Evolutionary conservation across 2,329 filamentous ascomycete species (phyloP).

Genomic region (Aaosphaeria pasadenensis): DNA sequence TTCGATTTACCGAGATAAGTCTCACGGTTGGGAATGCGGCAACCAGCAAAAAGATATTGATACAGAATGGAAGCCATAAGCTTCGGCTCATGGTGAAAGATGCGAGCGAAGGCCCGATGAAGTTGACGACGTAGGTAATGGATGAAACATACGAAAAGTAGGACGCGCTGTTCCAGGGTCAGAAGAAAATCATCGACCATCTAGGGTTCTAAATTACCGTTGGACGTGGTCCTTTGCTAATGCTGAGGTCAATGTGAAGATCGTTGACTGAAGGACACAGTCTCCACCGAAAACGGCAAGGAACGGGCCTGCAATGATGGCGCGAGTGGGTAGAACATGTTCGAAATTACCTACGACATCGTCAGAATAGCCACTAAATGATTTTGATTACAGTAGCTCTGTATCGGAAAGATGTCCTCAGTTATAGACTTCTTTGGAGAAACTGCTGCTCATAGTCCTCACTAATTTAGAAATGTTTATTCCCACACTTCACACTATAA

Average conservation of each 20-base stretch:
- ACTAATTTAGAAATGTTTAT: too few species aligned
- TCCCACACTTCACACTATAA: too few species aligned
- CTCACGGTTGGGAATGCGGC: conserved; percentile 24
- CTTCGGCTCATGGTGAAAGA: conserved; percentile 32
- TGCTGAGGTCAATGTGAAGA: conserved; percentile 32
- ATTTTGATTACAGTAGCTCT: too few species aligned
- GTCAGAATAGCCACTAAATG: not conserved
- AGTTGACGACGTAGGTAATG: conserved; percentile 31
- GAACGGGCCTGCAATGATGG: conserved; percentile 29
- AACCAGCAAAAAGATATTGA: conserved; percentile 26
- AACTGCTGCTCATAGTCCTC: too few species aligned
- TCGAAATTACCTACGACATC: conserved; percentile 17
- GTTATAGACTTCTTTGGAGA: too few species aligned
- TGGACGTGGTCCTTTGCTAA: conserved; percentile 30
- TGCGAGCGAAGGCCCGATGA: conserved; percentile 33
- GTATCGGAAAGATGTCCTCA: too few species aligned
- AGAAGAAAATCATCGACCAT: not conserved
- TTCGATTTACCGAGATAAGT: conserved; percentile 1
- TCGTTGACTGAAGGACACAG: conserved; percentile 34
- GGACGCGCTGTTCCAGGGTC: conserved; percentile 19
- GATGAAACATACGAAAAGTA: conserved; percentile 37
- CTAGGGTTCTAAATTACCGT: conserved; percentile 7
- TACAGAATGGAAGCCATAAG: conserved; percentile 36
- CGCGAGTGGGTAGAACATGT: conserved; percentile 23
- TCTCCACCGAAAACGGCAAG: conserved; percentile 32